A percentile compares a stretch with the other conserved stretches of the same genome.
Evolutionary conservation across 208 protist species (phyloP).

Genomic region (Leptomonas seymouri): DNA sequence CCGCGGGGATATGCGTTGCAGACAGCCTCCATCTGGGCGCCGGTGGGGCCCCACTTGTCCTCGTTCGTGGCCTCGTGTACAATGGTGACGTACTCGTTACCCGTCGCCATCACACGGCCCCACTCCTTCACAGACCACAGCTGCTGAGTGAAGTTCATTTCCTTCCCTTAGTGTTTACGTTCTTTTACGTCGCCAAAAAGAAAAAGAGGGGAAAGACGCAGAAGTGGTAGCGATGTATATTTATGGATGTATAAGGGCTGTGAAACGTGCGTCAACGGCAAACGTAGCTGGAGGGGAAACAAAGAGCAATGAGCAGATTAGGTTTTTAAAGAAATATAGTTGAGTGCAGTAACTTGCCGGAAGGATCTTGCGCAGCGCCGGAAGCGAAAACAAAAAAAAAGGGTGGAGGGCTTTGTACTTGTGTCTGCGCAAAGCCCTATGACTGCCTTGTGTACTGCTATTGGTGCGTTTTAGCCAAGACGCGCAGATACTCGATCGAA

Average conservation of each 20-base stretch:
- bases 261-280: too few relatives aligned
- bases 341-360: not conserved
- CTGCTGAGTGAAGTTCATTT: slow-evolving; percentile 67
- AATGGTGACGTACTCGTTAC: slow-evolving; percentile 69
- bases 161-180: not conserved
- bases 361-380: too few relatives aligned
- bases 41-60: slow-evolving; percentile 90
- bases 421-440: too few relatives aligned
- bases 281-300: too few relatives aligned
- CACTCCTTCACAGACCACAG: slow-evolving; percentile 77
- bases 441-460: too few relatives aligned
- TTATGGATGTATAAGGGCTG: too few relatives aligned
- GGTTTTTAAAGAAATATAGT: not conserved
- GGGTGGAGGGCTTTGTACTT: too few relatives aligned
- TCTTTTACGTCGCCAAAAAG: not conserved
- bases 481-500: too few relatives aligned
- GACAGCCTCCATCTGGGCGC: slow-evolving; percentile 87
- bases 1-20: slow-evolving; percentile 71
- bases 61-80: slow-evolving; percentile 88
- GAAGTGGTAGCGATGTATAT: too few relatives aligned
- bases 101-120: slow-evolving; percentile 77
- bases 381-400: too few relatives aligned
- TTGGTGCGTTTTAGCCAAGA: too few relatives aligned
- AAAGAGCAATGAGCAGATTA: too few relatives aligned
- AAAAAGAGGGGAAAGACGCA: not conserved